Conservation (phyloP, 352 stramenopile species). For the Pythium sp. region DNA sequence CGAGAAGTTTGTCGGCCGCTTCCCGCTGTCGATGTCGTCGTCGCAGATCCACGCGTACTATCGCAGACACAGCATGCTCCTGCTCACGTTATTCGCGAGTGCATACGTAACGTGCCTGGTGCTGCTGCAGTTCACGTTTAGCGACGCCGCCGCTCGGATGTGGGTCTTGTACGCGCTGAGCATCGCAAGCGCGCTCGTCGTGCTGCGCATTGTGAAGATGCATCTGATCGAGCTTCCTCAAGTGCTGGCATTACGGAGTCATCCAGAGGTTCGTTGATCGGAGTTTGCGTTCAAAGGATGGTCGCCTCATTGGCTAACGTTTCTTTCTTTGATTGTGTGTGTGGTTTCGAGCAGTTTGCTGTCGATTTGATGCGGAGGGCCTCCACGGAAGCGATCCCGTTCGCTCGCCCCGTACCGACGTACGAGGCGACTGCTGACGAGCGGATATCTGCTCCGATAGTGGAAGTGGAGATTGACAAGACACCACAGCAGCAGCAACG, state of each 20-base stretch:
- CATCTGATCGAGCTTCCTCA: constrained; percentile 71
- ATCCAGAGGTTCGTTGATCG: constrained; percentile 45
- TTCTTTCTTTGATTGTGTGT: not conserved
- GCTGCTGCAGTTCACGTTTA: constrained; percentile 29
- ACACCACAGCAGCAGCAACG: not conserved
- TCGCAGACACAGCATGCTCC: constrained; percentile 33
- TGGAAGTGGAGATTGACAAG: constrained; percentile 11
- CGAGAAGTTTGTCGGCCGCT: constrained; percentile 60
- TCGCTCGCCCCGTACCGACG: constrained; percentile 44
- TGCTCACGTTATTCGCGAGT: constrained; percentile 42
- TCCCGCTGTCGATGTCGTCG: constrained; percentile 43
- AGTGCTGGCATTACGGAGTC: constrained; percentile 57
- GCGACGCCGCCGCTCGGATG: constrained; percentile 35
- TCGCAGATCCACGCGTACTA: constrained; percentile 57
- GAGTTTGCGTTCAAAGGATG: too few species aligned
- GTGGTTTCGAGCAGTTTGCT: constrained; percentile 40
- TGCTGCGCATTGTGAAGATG: constrained; percentile 70
- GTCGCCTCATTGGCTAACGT: not conserved
- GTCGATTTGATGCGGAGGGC: constrained; percentile 25
- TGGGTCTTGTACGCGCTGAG: constrained; percentile 60
- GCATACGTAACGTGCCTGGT: constrained; percentile 38
- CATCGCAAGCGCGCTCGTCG: constrained; percentile 55
- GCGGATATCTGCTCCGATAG: constrained; percentile 8
- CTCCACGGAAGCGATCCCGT: constrained; percentile 48
- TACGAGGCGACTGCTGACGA: constrained; percentile 31